phyloP scores from a whole-genome alignment of 2,329 filamentous ascomycete genomes.

The Rhinocladiella mackenziei region DNA sequence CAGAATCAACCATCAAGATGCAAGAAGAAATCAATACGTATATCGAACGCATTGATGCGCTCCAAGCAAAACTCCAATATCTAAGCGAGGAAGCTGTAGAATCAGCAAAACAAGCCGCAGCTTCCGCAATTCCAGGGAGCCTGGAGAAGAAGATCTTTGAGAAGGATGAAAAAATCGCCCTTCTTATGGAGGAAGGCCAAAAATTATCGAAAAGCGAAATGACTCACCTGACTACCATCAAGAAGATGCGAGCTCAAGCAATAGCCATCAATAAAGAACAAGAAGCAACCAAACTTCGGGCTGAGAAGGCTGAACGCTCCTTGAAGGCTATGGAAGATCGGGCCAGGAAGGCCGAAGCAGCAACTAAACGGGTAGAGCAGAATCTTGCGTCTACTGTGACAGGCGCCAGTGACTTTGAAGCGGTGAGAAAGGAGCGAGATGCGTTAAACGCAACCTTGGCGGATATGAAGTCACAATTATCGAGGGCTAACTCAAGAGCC shows the following conservation, averaged over 20 bases:
- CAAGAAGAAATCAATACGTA: conserved; percentile 74
- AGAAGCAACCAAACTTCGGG: conserved; percentile 51
- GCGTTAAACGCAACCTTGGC: conserved; percentile 62
- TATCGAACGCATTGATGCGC: conserved; percentile 82
- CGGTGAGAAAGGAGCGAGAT: conserved; percentile 59
- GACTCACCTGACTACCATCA: conserved; percentile 76
- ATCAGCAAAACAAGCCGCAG: conserved; percentile 64
- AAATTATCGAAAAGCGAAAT: conserved; percentile 82
- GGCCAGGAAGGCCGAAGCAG: conserved; percentile 57
- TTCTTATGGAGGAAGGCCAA: conserved; percentile 88
- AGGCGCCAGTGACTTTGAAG: conserved; percentile 56
- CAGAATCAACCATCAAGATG: conserved; percentile 16
- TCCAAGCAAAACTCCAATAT: conserved; percentile 88
- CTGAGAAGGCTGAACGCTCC: conserved; percentile 58
- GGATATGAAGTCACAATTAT: conserved; percentile 66
- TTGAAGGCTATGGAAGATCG: conserved; percentile 49
- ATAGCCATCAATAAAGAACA: conserved; percentile 51
- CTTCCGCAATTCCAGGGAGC: conserved; percentile 60
- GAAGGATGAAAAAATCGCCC: conserved; percentile 83
- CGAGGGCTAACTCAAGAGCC: conserved; percentile 62
- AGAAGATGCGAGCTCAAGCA: conserved; percentile 62
- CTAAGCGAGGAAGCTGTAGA: conserved; percentile 75
- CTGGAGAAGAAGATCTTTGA: conserved; percentile 76
- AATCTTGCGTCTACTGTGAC: conserved; percentile 51
- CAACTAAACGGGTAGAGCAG: conserved; percentile 55